Base-by-base conservation (phyloP, 176 grass and related monocot genomes). In the Carex pumila region DNA sequence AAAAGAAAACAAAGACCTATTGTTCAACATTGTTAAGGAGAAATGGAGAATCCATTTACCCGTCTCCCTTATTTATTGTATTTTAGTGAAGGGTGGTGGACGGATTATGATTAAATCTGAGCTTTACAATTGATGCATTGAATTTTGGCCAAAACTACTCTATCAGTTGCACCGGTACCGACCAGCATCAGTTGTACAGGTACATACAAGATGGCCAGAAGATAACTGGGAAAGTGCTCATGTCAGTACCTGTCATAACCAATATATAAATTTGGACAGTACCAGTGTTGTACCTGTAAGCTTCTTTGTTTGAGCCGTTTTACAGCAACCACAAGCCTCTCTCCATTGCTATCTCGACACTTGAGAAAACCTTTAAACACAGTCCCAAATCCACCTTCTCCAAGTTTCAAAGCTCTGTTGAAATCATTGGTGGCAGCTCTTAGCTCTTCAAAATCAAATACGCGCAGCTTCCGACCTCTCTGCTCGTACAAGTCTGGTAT, bases 221-320 rank as follows among this genome's bases (percentile, higher is more conserved):
- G 25, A 25, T 25, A 25, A 25, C 25, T 25, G 25, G 25, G 25
- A 25, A 25, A 25, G 25, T 25, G 25, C 25, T 25, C 25, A 25
- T 25, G 25, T 0, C 25, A 15, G 19, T 76, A 76, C 72, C 17
- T 22, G 22, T 32, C 39, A 76, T 2, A 17, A 76, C 45, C 22
- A 1, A 54, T 53, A 32, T 54, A 54, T 76, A 14, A 75, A 1
- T 18, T 75, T 77, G 13, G 5, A 32, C 12, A 32, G 22, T 56
- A 77, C 25, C 31, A 86, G 37, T 4, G 12, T 12, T 61, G 17
- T 89, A 97, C 92, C 94, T 97, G 94, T 6, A 88, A 25, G 65
- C 94, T 87, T 18, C 85, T 91, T 85, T 87, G 89, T 61, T 92
- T 97, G 87, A 97, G 94, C 65, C 85, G 86, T 91, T 97, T 97